Evolutionary conservation across 495 filamentous ascomycete genomes (phyloP).

Genomic region (Astrothelium macrocarpum): DNA sequence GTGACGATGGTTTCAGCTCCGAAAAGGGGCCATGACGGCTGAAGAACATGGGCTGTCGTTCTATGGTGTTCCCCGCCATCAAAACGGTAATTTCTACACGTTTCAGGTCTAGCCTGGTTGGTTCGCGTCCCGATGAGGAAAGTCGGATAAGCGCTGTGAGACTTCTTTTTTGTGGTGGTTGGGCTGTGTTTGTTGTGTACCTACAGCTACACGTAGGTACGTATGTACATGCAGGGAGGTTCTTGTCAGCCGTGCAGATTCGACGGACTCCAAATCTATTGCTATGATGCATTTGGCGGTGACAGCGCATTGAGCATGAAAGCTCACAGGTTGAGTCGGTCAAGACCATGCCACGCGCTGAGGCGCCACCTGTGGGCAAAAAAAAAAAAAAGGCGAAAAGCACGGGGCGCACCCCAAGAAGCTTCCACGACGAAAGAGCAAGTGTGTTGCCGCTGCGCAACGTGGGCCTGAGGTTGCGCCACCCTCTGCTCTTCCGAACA

Average conservation of each 20-base stretch:
- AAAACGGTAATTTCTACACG: background rate
- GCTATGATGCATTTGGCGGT: background rate
- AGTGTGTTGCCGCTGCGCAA: background rate
- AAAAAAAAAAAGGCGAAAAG: no score
- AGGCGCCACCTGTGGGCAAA: background rate
- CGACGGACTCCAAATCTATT: background rate
- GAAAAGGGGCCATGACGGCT: background rate
- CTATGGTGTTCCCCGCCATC: background rate
- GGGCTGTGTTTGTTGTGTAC: background rate
- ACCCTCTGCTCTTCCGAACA: background rate
- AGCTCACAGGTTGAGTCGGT: background rate
- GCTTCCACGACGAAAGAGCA: background rate
- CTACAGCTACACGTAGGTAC: background rate
- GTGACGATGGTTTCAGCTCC: background rate
- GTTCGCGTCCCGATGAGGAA: background rate
- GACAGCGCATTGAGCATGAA: slow-evolving; percentile 1
- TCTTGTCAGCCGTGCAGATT: slow-evolving; percentile 2
- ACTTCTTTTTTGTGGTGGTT: background rate
- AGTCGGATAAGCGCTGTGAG: background rate
- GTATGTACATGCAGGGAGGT: background rate
- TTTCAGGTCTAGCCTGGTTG: background rate
- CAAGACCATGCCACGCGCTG: slow-evolving; percentile 2
- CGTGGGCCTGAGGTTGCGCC: background rate
- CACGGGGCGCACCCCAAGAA: background rate
- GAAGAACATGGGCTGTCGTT: background rate